These are phyloP conservation scores for Camelina hispida DNA, from an alignment of 345 rosid genomes.

Conservation along the genomic window DNA sequence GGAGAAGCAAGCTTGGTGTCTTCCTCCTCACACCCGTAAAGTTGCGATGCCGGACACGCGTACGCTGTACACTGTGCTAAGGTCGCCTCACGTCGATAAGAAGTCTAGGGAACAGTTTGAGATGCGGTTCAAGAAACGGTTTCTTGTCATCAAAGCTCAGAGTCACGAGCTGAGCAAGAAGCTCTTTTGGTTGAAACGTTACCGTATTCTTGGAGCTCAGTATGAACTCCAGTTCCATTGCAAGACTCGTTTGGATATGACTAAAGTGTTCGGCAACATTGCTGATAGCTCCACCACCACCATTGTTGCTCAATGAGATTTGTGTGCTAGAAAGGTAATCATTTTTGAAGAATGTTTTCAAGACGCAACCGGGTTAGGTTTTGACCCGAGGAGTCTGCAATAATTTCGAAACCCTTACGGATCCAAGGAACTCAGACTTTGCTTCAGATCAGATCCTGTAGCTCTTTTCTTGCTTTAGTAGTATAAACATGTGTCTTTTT, in stretches of 20 bases:
- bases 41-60: conserved; percentile 46
- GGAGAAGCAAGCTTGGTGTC: conserved; percentile 40
- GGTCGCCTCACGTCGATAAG: conserved; percentile 44
- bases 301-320: conserved; percentile 19
- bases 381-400: conserved; percentile 9
- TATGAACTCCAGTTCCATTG: conserved; percentile 44
- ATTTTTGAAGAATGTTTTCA: background rate
- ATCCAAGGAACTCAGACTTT: background rate
- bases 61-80: conserved; percentile 34
- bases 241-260: conserved; percentile 45
- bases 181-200: conserved; percentile 45
- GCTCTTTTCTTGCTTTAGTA: conserved; percentile 22
- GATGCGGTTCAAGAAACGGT: conserved; percentile 42
- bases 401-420: conserved; percentile 11
- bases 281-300: conserved; percentile 8
- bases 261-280: conserved; percentile 27
- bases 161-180: conserved; percentile 44
- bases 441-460: conserved; percentile 2
- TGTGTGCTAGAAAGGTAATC: background rate
- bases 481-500: background rate
- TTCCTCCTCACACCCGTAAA: conserved; percentile 42
- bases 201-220: conserved; percentile 42
- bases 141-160: conserved; percentile 45
- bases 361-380: conserved; percentile 19
- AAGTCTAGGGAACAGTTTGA: conserved; percentile 45